Evolutionary conservation across 2,329 filamentous ascomycete species (phyloP).

Genomic region (Botryotinia calthae): DNA sequence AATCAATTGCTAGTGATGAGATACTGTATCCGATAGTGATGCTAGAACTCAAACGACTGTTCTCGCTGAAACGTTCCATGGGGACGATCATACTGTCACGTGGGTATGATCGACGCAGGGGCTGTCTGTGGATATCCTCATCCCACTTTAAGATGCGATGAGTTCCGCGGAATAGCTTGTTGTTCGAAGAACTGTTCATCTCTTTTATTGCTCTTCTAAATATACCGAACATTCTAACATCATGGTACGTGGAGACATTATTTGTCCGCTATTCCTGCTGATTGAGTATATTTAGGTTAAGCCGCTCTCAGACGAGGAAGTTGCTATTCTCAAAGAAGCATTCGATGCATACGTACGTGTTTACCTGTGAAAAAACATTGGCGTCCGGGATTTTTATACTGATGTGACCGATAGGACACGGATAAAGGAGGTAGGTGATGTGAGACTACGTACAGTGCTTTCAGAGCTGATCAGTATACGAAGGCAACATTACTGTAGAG

Average conservation of each 20-base stretch:
- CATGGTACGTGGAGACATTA: background rate
- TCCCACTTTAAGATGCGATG: background rate
- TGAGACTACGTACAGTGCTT: background rate
- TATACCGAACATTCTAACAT: background rate
- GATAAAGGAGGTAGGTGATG: slow-evolving; percentile 17
- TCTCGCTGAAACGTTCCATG: background rate
- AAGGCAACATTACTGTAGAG: slow-evolving; percentile 22
- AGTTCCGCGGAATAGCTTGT: background rate
- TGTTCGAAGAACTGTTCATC: background rate
- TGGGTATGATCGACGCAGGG: background rate
- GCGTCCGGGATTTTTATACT: background rate
- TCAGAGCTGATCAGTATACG: background rate
- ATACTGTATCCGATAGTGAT: no score
- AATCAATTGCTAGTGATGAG: background rate
- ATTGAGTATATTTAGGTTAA: slow-evolving; percentile 9
- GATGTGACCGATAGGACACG: slow-evolving; percentile 14
- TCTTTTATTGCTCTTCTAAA: background rate
- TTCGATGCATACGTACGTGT: slow-evolving; percentile 22
- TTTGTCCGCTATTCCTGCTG: background rate
- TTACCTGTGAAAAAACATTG: no score
- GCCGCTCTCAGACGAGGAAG: slow-evolving; percentile 18
- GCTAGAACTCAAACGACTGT: background rate
- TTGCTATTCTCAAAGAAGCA: slow-evolving; percentile 18
- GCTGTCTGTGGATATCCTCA: background rate
- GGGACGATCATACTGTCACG: background rate